These are phyloP conservation scores for Gossypium thurberi DNA, from an alignment of 345 rosid species.

Conservation along the genomic window DNA sequence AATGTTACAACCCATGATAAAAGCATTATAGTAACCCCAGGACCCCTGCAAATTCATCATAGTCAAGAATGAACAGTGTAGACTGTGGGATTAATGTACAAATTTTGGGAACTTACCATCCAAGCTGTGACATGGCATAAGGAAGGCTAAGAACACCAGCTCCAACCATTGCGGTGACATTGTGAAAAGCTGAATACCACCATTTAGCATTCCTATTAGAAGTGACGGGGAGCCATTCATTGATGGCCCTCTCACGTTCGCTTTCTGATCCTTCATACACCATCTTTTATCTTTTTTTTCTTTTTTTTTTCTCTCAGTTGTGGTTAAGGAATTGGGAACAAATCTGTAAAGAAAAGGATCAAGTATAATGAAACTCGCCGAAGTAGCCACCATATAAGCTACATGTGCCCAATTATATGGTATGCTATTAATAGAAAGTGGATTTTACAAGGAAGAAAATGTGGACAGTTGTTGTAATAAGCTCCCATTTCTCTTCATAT, in stretches of 20 bases:
- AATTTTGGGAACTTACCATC: slow-evolving; percentile 41
- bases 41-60: slow-evolving; percentile 45
- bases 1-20: slow-evolving; percentile 69
- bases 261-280: not conserved
- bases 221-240: slow-evolving; percentile 75
- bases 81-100: too few relatives aligned
- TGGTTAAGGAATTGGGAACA: not conserved
- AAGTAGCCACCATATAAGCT: not conserved
- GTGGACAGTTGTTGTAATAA: not conserved
- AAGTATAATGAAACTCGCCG: not conserved
- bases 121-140: slow-evolving; percentile 70
- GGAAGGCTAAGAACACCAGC: slow-evolving; percentile 81
- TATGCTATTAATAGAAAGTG: not conserved
- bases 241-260: slow-evolving; percentile 29
- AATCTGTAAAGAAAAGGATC: not conserved
- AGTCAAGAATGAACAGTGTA: not conserved
- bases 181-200: slow-evolving; percentile 93
- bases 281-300: not conserved
- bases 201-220: slow-evolving; percentile 68
- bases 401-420: not conserved
- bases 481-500: not conserved
- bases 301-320: not conserved
- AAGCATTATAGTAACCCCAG: slow-evolving; percentile 43
- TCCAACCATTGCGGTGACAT: slow-evolving; percentile 34
- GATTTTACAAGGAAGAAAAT: not conserved